Evolutionary conservation across 2,329 filamentous ascomycete species (phyloP), one percentile per base, ranked within the genome.

Genomic region (Aspergillus candidus): DNA sequence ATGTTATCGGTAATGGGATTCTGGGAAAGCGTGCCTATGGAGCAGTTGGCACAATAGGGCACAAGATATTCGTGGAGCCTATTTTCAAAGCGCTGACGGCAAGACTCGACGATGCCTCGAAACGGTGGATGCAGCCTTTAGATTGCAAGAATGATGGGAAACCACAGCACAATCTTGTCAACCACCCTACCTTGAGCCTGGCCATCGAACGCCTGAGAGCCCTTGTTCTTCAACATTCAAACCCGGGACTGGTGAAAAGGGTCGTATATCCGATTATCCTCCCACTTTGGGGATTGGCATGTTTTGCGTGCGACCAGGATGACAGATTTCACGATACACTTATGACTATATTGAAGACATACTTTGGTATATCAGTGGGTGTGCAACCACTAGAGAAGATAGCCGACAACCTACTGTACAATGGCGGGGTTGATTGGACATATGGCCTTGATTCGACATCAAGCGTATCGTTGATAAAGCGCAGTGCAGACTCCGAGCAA

Each of bases 1-100:
- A 71, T 49, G 59, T 65, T 13, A 61, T 71, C 37, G 67, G 68
- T 6, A 71, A 61, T 52, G 69, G 69, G n/a, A 67, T 72, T 29
- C 46, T 72, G 22, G 59, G 65, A 3, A 71, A 70, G 46, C 60
- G 62, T 27, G 42, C 58, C 11, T 66, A 63, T 44, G 69, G 69
- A 4, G 61, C 66, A 13, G 63, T 64, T 29, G 65, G 66, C 4
- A 64, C 62, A 1, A 59, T 69, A 40, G 69, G 69, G 0, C 64
- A 70, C 51, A 63, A 53, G 3, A 67, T 71, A 30, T 71, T 72
- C 35, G 48, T 69, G 14, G 61, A 67, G 42, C 68, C 69, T 1
- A 53, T 69, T 4, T 66, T 70, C 43, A 63, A 66, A 32, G 49
- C 58, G 4, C 53, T 72, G 7, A 64, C 62, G 11, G 66, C 58